Percentiles rank a stretch among this genome's conserved stretches.
Conservation (phyloP, 2,329 filamentous ascomycete species). For the Ophiostoma ulmi region DNA sequence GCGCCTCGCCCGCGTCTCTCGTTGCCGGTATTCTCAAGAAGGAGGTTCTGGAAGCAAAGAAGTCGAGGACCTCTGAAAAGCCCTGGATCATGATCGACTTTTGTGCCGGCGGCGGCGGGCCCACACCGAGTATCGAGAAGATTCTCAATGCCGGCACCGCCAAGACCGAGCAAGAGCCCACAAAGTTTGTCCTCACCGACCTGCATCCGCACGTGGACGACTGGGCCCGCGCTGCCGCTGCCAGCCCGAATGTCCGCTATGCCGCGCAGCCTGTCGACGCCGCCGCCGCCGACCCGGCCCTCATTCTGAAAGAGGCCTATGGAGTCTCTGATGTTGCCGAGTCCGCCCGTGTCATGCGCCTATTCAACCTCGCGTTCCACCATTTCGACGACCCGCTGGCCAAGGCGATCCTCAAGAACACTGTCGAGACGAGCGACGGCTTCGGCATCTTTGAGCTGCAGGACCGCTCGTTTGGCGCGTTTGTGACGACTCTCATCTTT, state of each 20-base stretch:
- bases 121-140: slow-evolving; percentile 59
- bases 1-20: slow-evolving; percentile 52
- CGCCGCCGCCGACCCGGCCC: slow-evolving; percentile 48
- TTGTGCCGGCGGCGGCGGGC: slow-evolving; percentile 68
- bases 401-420: slow-evolving; percentile 56
- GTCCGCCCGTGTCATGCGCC: slow-evolving; percentile 47
- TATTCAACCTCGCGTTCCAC: slow-evolving; percentile 72
- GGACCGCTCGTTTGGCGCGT: slow-evolving; percentile 52
- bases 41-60: slow-evolving; percentile 29
- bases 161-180: neutral
- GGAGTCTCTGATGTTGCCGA: neutral
- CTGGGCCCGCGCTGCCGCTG: slow-evolving; percentile 51
- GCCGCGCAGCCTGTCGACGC: slow-evolving; percentile 61
- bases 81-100: slow-evolving; percentile 67
- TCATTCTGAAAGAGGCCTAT: slow-evolving; percentile 36
- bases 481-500: slow-evolving; percentile 49
- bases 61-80: neutral
- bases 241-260: slow-evolving; percentile 54
- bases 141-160: slow-evolving; percentile 45
- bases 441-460: slow-evolving; percentile 73
- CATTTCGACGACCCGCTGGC: slow-evolving; percentile 66
- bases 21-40: slow-evolving; percentile 51
- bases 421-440: slow-evolving; percentile 58
- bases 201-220: slow-evolving; percentile 58
- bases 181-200: slow-evolving; percentile 60